Base-by-base conservation (phyloP, 805 yeast species). In the Martiniozyma abietophila region DNA sequence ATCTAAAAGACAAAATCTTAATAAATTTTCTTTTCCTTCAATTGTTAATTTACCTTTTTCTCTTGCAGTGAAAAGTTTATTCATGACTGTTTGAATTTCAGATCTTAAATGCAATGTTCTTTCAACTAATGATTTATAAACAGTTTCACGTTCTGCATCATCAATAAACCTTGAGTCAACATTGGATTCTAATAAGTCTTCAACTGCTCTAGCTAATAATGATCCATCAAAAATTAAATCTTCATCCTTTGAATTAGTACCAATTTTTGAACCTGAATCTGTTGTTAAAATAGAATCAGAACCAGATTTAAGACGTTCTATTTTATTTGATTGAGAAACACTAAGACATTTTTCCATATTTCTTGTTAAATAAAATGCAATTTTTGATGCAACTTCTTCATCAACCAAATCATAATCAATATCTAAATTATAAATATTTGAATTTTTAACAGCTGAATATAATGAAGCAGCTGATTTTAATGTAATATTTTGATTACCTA, bases 201-300 rank as follows among this genome's bases (percentile, higher is more conserved):
- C 85, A 0, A 88, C 89, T 2, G 84, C 71, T 51, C 78, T 79
- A 47, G 84, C 76, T 31, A 81, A 63, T 37, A 81, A 59, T 0
- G 85, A 69, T 5, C 89, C 92, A 57, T 80, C 89, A 51, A 76
- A 79, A 53, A 81, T 66, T 31, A 81, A 61, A 43, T 81, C 89
- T 51, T 69, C 81, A 22, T 58, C 56, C 23, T 45, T 45, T 20
- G 43, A 37, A 10, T 32, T 39, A n/a, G 27, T 25, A 22, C 34
- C 25, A 16, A 34, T 27, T 14, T 29, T 38, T 9, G 31, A n/a
- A 18, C 36, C 33, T 4, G 35, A 27, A 8, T 32, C 35, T 25
- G 44, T 41, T 19, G 39, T 42, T 26, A 48, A 43, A 17, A 43
- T 41, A 28, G 52, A 57, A 30, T 50, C 48, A 10, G 22, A 31